Evolutionary conservation across 371 early-diverging fungal species (phyloP).

Genomic region (Catenaria anguillulae): DNA sequence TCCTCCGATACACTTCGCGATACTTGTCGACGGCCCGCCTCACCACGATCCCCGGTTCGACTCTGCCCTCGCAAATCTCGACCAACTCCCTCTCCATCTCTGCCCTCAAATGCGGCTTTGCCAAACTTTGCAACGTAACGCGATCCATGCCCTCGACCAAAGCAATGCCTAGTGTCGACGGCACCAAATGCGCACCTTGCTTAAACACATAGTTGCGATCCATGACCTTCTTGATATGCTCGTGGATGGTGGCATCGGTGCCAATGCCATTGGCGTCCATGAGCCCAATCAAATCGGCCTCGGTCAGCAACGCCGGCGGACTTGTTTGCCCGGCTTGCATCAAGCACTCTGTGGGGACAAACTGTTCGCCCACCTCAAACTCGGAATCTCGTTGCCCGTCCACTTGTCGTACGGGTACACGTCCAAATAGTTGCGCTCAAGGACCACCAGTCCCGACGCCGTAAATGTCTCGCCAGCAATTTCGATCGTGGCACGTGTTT

Average conservation of each 20-base stretch:
- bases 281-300: constrained; percentile 81
- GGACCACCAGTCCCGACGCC: constrained; percentile 55
- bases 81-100: constrained; percentile 27
- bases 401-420: constrained; percentile 93
- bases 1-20: constrained; percentile 49
- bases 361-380: constrained; percentile 55
- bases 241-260: constrained; percentile 99
- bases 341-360: constrained; percentile 46
- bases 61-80: constrained; percentile 4
- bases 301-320: constrained; percentile 72
- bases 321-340: constrained; percentile 60
- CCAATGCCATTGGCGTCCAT: constrained; percentile 99
- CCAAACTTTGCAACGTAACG: constrained; percentile 69
- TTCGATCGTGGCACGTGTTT: constrained; percentile 54
- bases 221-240: constrained; percentile 94
- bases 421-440: constrained; percentile 83
- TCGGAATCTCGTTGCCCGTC: constrained; percentile 56
- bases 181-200: constrained; percentile 14
- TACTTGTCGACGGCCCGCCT: constrained; percentile 39
- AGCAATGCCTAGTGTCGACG: constrained; percentile 52
- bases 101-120: constrained; percentile 68
- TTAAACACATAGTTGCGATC: constrained; percentile 81
- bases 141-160: constrained; percentile 84
- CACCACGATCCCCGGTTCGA: neutral
- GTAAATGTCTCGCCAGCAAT: constrained; percentile 58